phyloP scores from a whole-genome alignment of 768 basidiomycete species.

The Boletus rufocinnamomeus region DNA sequence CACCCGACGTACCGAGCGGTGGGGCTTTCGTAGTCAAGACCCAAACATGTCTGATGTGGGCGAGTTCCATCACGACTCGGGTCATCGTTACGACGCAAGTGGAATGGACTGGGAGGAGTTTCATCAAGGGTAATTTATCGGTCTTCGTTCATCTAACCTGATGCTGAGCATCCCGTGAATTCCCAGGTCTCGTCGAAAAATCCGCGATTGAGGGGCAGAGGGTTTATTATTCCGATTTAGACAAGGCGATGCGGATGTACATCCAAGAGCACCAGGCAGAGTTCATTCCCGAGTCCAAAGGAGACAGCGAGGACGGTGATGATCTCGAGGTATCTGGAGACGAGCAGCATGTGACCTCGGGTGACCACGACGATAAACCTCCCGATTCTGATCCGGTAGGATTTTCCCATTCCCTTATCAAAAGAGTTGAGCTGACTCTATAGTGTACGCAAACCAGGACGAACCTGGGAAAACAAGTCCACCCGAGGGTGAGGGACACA shows the following conservation, averaged over 20 bases:
- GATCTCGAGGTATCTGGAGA: no score
- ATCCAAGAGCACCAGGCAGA: conserved; percentile 88
- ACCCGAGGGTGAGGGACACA: no score
- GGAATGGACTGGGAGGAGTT: conserved; percentile 96
- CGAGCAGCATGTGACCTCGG: no score
- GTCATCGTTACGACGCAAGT: conserved; percentile 89
- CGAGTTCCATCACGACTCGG: conserved; percentile 69
- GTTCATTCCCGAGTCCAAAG: conserved; percentile 84
- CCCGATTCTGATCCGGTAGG: no score
- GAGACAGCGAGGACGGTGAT: no score
- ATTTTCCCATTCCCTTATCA: no score
- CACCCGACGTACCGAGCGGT: conserved; percentile 94
- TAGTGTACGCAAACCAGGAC: no score
- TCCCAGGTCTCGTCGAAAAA: conserved; percentile 86
- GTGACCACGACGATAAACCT: no score
- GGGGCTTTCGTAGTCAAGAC: conserved; percentile 94
- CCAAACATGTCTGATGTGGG: conserved; percentile 94
- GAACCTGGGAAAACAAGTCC: no score
- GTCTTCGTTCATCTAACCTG: neutral
- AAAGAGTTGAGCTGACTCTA: no score
- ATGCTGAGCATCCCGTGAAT: conserved; percentile 4
- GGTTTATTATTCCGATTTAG: conserved; percentile 79
- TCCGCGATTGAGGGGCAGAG: conserved; percentile 92
- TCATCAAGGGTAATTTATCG: conserved; percentile 75
- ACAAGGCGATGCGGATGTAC: conserved; percentile 82